A percentile compares a stretch with the other conserved stretches of the same genome.
phyloP scores from a whole-genome alignment of 2,329 filamentous ascomycete species.

The Rutstroemia sp. region DNA sequence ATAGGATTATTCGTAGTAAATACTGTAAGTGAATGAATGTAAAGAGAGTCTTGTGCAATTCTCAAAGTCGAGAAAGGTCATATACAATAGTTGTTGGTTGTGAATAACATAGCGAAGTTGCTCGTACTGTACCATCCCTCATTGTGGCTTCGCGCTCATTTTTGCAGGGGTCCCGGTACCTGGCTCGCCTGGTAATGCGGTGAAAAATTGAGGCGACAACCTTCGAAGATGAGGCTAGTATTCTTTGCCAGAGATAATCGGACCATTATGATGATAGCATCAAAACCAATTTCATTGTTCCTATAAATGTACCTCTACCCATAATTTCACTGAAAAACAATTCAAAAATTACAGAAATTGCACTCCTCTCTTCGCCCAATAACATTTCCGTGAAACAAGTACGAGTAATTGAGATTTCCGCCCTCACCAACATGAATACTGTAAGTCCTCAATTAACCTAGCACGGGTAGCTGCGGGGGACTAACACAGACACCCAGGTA shows the following conservation, averaged over 20 bases:
- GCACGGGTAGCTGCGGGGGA: constrained; percentile 1
- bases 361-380: not conserved
- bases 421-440: constrained; percentile 42
- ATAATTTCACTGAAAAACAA: not conserved
- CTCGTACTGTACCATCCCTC: not conserved
- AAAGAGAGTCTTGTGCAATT: constrained; percentile 2
- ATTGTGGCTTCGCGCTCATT: constrained; percentile 5
- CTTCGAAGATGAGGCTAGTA: not conserved
- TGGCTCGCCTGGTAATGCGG: no score
- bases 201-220: not conserved
- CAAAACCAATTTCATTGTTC: not conserved
- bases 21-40: constrained; percentile 5
- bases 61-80: constrained; percentile 1
- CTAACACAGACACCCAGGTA: constrained; percentile 37
- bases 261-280: not conserved
- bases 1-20: not conserved
- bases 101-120: not conserved
- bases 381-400: not conserved
- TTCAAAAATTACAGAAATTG: not conserved
- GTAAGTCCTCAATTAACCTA: constrained; percentile 32
- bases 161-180: not conserved
- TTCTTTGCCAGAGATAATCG: not conserved
- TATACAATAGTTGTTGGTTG: constrained; percentile 7
- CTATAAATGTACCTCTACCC: no score
- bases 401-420: not conserved